phyloP scores from a whole-genome alignment of 768 basidiomycete species.

The Cyclocybe cylindracea region DNA sequence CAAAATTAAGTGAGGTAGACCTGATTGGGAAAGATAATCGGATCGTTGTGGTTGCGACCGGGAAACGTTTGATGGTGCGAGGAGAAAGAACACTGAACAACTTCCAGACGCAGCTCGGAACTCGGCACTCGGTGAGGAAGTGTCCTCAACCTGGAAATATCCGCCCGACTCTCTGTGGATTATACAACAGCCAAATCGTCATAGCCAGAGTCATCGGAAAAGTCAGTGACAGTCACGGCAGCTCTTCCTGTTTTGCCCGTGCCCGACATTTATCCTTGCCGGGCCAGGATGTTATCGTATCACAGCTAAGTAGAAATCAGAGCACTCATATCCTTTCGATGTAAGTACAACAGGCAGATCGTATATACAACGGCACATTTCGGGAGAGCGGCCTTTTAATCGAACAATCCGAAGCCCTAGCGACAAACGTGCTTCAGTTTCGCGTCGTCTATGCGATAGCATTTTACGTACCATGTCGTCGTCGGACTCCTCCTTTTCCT shows the following conservation, averaged over 20 bases:
- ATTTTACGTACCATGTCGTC: constrained; percentile 77
- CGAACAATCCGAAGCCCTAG: constrained; percentile 94
- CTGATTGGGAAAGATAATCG: constrained; percentile 36
- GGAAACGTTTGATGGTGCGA: constrained; percentile 28
- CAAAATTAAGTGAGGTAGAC: constrained; percentile 26
- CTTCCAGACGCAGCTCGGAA: background rate
- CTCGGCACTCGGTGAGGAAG: background rate
- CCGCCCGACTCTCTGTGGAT: constrained; percentile 1
- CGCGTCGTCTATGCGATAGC: background rate
- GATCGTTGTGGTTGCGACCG: constrained; percentile 23
- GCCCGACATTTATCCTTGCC: constrained; percentile 11
- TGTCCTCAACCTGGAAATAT: background rate
- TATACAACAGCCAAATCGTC: background rate
- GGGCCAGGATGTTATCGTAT: background rate
- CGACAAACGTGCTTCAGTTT: constrained; percentile 23
- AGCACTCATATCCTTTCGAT: background rate
- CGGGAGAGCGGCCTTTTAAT: constrained; percentile 46
- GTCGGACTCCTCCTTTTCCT: constrained; percentile 85
- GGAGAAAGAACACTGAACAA: constrained; percentile 6
- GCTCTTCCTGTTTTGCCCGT: constrained; percentile 16
- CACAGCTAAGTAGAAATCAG: too few relatives aligned
- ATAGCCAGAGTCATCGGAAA: constrained; percentile 5
- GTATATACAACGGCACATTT: constrained; percentile 18
- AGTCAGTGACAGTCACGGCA: constrained; percentile 1
- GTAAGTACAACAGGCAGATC: constrained; percentile 8